Evolutionary conservation across 768 basidiomycete species (phyloP).

Genomic region (Rhizopogon rudus): DNA sequence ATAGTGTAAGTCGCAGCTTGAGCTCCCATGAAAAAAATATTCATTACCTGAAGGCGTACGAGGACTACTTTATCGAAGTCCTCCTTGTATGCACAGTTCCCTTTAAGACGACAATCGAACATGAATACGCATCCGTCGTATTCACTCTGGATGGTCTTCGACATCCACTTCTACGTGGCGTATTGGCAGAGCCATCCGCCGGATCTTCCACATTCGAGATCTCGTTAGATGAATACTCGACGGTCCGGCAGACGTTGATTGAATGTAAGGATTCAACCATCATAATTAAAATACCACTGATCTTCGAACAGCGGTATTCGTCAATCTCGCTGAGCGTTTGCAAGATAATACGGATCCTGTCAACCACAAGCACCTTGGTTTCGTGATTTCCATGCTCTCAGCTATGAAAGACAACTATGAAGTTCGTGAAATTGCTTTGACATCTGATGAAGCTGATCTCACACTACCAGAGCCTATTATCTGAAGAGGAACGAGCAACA

Average conservation of each 20-base stretch:
- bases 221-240: conserved; percentile 24
- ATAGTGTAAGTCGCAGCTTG: conserved; percentile 38
- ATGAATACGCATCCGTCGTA: conserved; percentile 52
- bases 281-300: background rate
- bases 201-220: conserved; percentile 25
- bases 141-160: conserved; percentile 51
- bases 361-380: conserved; percentile 35
- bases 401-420: conserved; percentile 44
- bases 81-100: conserved; percentile 51
- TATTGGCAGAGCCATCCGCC: conserved; percentile 22
- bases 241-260: conserved; percentile 33
- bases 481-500: conserved; percentile 14
- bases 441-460: conserved; percentile 1
- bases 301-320: conserved; percentile 33
- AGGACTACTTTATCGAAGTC: conserved; percentile 48
- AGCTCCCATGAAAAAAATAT: background rate
- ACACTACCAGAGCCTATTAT: conserved; percentile 7
- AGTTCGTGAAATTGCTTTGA: conserved; percentile 27
- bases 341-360: conserved; percentile 24
- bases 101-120: conserved; percentile 45
- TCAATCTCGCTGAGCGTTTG: conserved; percentile 37
- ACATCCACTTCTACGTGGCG: conserved; percentile 43
- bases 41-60: conserved; percentile 31
- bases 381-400: conserved; percentile 42
- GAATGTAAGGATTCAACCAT: conserved; percentile 11